Evolutionary conservation across 495 filamentous ascomycete species (phyloP), one percentile per base, ranked within the genome.

Genomic region (Talaromyces ruber): DNA sequence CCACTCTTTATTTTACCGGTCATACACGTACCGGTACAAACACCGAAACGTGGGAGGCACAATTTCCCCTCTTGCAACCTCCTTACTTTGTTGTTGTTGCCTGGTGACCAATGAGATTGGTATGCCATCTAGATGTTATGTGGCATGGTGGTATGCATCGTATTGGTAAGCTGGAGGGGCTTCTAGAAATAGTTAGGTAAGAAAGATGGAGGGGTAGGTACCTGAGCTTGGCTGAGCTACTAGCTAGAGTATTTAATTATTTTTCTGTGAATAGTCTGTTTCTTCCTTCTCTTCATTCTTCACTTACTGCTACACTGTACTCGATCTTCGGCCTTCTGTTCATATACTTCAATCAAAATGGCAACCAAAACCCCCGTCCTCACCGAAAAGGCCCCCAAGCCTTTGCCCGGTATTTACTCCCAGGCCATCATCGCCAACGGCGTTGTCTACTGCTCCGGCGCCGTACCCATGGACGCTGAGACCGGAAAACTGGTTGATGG

Each of bases 381-480:
- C 26, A 84, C 81, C 47, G 67, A 71, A 34, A 79, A 84, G 59
- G 78, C 82, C 18, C 82, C 81, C 56, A 71, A 73, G 67, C 82
- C 82, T n/a, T 68, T 82, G 50, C 80, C 81, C 0, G 66, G 67
- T 2, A 80, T 80, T 63, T 80, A 83, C 65, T 81, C 78, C 24
- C 82, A 86, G 64, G 82, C 78, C 24, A 79, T 86, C 63, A 76
- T 81, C 64, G 77, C 77, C 70, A 77, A 81, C 57, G 83, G 82
- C 43, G 74, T 85, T 61, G 79, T 86, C 32, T 85, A 84, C 64
- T 84, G 81, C 72, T 84, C 81, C 0, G 82, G 81, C 12, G 75
- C 67, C 1, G 66, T 84, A 26, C 72, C 74, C 16, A 73, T 80
- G 66, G 79, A 82, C 61, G 71, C 78, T 0, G 67, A 63, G 8